Percentiles rank a stretch among this genome's conserved stretches.
These are phyloP conservation scores for Fusarium sp. DNA, from an alignment of 2,329 filamentous ascomycete genomes.

Conservation along the genomic window DNA sequence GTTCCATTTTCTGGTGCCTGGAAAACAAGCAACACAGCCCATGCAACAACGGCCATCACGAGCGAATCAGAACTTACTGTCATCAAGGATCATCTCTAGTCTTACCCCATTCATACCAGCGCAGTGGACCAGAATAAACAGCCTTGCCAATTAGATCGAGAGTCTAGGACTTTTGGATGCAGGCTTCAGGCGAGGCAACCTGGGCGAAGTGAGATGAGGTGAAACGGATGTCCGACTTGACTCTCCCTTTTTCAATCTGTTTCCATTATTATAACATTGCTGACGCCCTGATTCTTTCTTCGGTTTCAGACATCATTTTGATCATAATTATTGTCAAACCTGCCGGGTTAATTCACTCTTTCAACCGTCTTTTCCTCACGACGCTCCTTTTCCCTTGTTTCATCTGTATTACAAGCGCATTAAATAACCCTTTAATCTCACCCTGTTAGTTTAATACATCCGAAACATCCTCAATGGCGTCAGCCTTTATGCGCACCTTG, in stretches of 20 bases:
- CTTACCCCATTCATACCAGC: conserved; percentile 18
- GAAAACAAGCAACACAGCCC: conserved; percentile 43
- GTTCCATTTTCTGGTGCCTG: conserved; percentile 40
- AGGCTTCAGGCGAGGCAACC: conserved; percentile 33
- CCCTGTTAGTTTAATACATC: conserved; percentile 13
- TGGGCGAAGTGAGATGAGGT: conserved; percentile 20
- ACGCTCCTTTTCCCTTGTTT: background rate
- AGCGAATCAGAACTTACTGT: conserved; percentile 41
- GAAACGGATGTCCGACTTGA: conserved; percentile 11
- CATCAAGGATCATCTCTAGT: conserved; percentile 21
- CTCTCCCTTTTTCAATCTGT: background rate
- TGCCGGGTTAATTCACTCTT: conserved; percentile 19
- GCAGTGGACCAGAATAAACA: conserved; percentile 22
- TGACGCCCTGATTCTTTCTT: background rate
- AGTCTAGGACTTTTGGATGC: conserved; percentile 16
- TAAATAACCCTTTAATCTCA: conserved; percentile 4
- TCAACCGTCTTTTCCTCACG: conserved; percentile 4
- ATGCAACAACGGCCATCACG: conserved; percentile 49
- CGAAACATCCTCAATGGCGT: background rate
- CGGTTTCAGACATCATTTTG: background rate
- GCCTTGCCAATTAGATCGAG: conserved; percentile 17
- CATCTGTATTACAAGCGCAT: background rate
- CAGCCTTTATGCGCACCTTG: background rate
- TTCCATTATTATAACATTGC: conserved; percentile 28
- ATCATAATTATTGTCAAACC: background rate